phyloP scores from a whole-genome alignment of 164 flowering plant genomes.

The Stephania yunnanensis region DNA sequence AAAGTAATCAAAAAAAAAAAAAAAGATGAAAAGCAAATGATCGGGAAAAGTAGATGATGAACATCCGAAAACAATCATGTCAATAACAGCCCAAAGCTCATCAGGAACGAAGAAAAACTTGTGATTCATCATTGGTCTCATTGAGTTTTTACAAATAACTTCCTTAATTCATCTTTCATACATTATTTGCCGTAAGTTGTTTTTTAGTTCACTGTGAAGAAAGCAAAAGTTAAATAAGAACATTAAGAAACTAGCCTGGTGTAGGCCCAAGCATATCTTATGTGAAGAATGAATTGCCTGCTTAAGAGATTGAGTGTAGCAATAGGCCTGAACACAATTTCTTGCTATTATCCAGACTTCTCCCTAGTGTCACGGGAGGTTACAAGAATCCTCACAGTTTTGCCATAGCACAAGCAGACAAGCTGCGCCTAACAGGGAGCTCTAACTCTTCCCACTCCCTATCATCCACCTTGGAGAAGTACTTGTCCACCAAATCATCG shows the following conservation, averaged over 20 bases:
- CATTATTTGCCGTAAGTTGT: background rate
- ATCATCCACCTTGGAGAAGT: constrained; percentile 60
- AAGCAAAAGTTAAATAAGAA: background rate
- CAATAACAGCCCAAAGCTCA: background rate
- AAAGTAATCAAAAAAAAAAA: background rate
- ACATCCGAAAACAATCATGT: background rate
- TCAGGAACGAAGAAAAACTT: background rate
- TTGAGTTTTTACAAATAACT: background rate
- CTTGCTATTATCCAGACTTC: background rate
- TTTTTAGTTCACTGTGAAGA: background rate
- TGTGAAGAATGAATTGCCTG: background rate
- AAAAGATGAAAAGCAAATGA: background rate
- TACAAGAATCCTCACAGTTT: constrained; percentile 41
- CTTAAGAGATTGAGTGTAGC: background rate
- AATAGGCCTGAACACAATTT: constrained; percentile 1
- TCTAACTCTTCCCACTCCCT: constrained; percentile 69
- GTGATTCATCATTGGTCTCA: background rate
- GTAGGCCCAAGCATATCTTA: background rate
- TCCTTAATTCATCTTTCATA: background rate
- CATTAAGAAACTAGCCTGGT: background rate
- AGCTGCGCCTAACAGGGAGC: constrained; percentile 46
- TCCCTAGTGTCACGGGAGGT: background rate
- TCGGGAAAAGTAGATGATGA: background rate
- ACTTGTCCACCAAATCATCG: constrained; percentile 56
- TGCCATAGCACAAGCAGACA: constrained; percentile 43